phyloP scores from a whole-genome alignment of 371 early-diverging fungal genomes.

The Conidiobolus coronatus region DNA sequence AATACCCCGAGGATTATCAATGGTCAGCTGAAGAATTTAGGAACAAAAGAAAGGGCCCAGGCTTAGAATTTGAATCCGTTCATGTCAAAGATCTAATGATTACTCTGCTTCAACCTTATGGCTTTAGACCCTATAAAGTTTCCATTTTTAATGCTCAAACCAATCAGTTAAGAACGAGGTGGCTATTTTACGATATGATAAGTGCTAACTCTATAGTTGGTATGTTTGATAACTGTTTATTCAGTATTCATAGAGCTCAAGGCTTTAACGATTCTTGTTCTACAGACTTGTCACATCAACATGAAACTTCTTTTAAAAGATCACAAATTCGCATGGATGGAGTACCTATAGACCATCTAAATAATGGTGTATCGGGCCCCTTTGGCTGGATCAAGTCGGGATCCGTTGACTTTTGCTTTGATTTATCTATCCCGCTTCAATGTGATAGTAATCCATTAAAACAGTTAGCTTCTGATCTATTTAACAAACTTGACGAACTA shows the following conservation, averaged over 20 bases:
- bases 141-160: constrained; percentile 70
- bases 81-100: constrained; percentile 48
- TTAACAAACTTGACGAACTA: constrained; percentile 49
- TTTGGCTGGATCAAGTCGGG: constrained; percentile 87
- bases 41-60: constrained; percentile 41
- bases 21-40: constrained; percentile 34
- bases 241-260: constrained; percentile 74
- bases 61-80: constrained; percentile 59
- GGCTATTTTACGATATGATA: constrained; percentile 77
- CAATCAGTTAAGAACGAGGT: constrained; percentile 65
- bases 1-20: constrained; percentile 44
- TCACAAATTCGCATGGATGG: constrained; percentile 76
- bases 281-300: background rate
- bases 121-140: constrained; percentile 68
- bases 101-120: constrained; percentile 49
- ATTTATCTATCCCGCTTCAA: constrained; percentile 41
- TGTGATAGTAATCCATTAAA: constrained; percentile 29
- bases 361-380: constrained; percentile 66
- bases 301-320: constrained; percentile 8
- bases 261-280: background rate
- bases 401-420: constrained; percentile 55
- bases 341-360: constrained; percentile 77
- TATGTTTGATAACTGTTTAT: constrained; percentile 79
- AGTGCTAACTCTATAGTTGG: constrained; percentile 80
- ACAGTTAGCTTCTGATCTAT: constrained; percentile 45